These are phyloP conservation scores for Pleoardoris graminearum DNA, from an alignment of 2,329 filamentous ascomycete species.

Conservation along the genomic window DNA sequence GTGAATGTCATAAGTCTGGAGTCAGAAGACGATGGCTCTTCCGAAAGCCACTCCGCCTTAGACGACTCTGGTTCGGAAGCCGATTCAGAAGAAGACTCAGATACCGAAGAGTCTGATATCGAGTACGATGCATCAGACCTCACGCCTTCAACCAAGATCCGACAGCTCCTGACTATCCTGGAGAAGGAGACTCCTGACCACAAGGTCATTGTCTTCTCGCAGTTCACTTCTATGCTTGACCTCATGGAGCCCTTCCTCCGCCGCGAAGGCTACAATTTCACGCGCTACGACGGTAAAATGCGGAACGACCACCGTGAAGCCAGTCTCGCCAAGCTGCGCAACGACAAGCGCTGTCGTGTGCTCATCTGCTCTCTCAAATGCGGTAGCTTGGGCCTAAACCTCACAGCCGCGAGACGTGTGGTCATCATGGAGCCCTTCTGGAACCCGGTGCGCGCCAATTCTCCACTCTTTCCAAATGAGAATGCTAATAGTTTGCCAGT, in stretches of 20 bases:
- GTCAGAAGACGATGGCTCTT: constrained; percentile 46
- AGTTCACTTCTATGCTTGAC: constrained; percentile 98
- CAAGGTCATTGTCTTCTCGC: constrained; percentile 98
- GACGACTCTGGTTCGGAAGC: constrained; percentile 44
- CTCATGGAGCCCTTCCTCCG: constrained; percentile 89
- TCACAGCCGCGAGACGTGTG: constrained; percentile 90
- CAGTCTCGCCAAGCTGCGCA: constrained; percentile 75
- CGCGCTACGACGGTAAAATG: constrained; percentile 95
- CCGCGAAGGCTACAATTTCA: constrained; percentile 73
- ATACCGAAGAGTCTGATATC: constrained; percentile 46
- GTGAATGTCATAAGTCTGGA: constrained; percentile 60
- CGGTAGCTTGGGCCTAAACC: constrained; percentile 87
- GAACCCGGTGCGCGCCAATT: constrained; percentile 72
- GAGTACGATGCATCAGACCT: constrained; percentile 52
- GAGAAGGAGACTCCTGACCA: constrained; percentile 76
- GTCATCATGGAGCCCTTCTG: constrained; percentile 97
- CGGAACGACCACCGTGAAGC: constrained; percentile 89
- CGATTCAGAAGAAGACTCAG: constrained; percentile 51
- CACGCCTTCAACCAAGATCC: constrained; percentile 85
- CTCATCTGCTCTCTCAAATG: constrained; percentile 93
- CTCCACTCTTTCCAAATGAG: not conserved
- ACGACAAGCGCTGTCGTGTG: constrained; percentile 74
- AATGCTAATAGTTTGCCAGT: constrained; percentile 54
- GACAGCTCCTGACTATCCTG: constrained; percentile 79
- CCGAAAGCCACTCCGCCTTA: constrained; percentile 32